phyloP scores from a whole-genome alignment of 768 basidiomycete species.

The Jaapia argillacea region DNA sequence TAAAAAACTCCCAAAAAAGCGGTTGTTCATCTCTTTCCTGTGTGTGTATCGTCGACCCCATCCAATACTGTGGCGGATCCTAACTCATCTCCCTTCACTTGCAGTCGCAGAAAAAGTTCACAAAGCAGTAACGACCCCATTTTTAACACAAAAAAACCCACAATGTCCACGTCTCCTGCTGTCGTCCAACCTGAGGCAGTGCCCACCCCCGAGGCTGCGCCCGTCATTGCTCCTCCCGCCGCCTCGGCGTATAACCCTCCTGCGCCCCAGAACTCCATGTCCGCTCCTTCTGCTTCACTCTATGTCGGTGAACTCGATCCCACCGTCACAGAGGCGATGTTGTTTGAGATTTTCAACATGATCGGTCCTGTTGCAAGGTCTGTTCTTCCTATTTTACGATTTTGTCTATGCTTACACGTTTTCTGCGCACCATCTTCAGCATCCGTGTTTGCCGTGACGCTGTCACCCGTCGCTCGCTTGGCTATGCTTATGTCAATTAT shows the following conservation, averaged over 20 bases:
- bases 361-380: slow-evolving; percentile 97
- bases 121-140: slow-evolving; percentile 89
- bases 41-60: slow-evolving; percentile 31
- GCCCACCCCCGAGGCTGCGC: slow-evolving; percentile 33
- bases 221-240: slow-evolving; percentile 27
- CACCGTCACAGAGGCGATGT: slow-evolving; percentile 97
- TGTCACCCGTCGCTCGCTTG: slow-evolving; percentile 97
- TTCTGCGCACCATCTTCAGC: slow-evolving; percentile 32
- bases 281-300: slow-evolving; percentile 83
- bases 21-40: slow-evolving; percentile 65
- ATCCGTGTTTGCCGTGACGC: slow-evolving; percentile 99
- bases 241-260: slow-evolving; percentile 51
- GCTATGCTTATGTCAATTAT: slow-evolving; percentile 99
- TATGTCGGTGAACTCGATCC: slow-evolving; percentile 99
- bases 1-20: slow-evolving; percentile 61
- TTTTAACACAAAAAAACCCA: slow-evolving; percentile 26
- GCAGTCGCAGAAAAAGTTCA: slow-evolving; percentile 70
- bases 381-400: slow-evolving; percentile 17
- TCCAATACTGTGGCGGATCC: slow-evolving; percentile 6
- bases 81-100: slow-evolving; percentile 6
- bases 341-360: slow-evolving; percentile 99
- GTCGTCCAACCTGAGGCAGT: slow-evolving; percentile 32
- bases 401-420: slow-evolving; percentile 2
- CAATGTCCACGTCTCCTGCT: slow-evolving; percentile 26
- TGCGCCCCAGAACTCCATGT: slow-evolving; percentile 34